phyloP scores from a whole-genome alignment of 2,329 filamentous ascomycete species.

The Diplodia sapinea region DNA sequence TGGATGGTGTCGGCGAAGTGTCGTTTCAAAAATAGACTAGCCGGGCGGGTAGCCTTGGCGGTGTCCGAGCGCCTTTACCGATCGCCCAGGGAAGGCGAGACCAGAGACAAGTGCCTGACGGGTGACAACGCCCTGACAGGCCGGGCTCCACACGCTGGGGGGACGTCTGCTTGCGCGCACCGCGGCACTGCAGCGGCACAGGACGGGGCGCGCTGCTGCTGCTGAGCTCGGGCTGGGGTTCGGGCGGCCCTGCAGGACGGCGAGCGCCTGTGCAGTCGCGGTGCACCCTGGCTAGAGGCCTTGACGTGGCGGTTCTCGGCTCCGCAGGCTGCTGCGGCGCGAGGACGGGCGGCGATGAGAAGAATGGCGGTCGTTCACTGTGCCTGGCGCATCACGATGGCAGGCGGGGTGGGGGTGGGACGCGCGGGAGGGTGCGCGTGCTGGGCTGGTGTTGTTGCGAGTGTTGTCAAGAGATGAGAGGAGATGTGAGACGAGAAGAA shows the following conservation, averaged over 20 bases:
- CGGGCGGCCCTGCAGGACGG: slow-evolving; percentile 17
- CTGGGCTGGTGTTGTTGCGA: slow-evolving; percentile 27
- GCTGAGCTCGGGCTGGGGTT: slow-evolving; percentile 7
- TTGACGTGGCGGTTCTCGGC: slow-evolving; percentile 29
- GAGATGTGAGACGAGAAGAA: slow-evolving; percentile 29
- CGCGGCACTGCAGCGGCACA: slow-evolving; percentile 18
- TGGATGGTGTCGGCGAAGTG: slow-evolving; percentile 11
- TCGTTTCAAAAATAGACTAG: slow-evolving; percentile 29
- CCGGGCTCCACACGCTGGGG: slow-evolving; percentile 16
- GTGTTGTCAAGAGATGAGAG: slow-evolving; percentile 27
- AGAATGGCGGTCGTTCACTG: slow-evolving; percentile 2
- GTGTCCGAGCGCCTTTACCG: slow-evolving; percentile 21
- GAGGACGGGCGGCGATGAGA: slow-evolving; percentile 2
- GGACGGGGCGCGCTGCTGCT: slow-evolving; percentile 20
- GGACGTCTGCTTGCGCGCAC: slow-evolving; percentile 16
- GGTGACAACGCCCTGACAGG: slow-evolving; percentile 25
- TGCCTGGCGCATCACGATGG: slow-evolving; percentile 25
- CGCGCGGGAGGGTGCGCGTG: slow-evolving; percentile 17
- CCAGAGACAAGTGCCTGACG: slow-evolving; percentile 28
- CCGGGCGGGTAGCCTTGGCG: slow-evolving; percentile 17
- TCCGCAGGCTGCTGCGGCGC: slow-evolving; percentile 22
- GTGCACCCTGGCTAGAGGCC: slow-evolving; percentile 28
- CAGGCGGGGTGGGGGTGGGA: slow-evolving; percentile 9
- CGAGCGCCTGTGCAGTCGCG: slow-evolving; percentile 24
- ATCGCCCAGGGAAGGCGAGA: slow-evolving; percentile 28